These are phyloP conservation scores for Venturia nashicola DNA, from an alignment of 2,329 filamentous ascomycete genomes.

Conservation along the genomic window DNA sequence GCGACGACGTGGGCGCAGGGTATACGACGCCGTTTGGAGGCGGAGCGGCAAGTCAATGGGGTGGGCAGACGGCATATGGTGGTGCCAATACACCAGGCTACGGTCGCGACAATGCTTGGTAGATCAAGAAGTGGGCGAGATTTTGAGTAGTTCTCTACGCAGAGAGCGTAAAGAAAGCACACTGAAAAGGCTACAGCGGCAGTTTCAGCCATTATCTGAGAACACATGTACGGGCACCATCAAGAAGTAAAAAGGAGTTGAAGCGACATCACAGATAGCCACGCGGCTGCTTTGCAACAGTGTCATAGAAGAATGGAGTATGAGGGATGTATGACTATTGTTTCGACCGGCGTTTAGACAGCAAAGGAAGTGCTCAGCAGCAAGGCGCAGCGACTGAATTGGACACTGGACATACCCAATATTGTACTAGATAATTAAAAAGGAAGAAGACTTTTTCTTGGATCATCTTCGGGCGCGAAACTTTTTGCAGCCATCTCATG, in stretches of 20 bases:
- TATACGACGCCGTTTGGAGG: conserved; percentile 57
- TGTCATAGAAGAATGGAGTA: neutral
- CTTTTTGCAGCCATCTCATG: no score
- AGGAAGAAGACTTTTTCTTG: neutral
- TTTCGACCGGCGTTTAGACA: neutral
- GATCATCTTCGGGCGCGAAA: neutral
- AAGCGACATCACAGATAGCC: neutral
- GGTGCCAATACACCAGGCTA: conserved; percentile 40
- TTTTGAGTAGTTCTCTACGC: neutral
- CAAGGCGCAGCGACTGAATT: neutral
- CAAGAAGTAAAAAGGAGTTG: neutral
- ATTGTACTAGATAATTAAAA: neutral
- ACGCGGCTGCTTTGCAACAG: neutral
- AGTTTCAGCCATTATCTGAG: neutral
- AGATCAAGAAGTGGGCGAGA: neutral
- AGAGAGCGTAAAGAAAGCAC: neutral
- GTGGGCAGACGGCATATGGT: conserved; percentile 45
- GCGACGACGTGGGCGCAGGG: conserved; percentile 40
- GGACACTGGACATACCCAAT: neutral
- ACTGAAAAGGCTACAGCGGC: neutral
- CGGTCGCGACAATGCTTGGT: conserved; percentile 24
- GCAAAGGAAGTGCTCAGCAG: neutral
- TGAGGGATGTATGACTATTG: neutral
- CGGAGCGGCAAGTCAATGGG: conserved; percentile 53
- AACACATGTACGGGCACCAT: neutral